Evolutionary conservation across 805 yeast genomes (phyloP).

Genomic region (Saturnispora quitensis): DNA sequence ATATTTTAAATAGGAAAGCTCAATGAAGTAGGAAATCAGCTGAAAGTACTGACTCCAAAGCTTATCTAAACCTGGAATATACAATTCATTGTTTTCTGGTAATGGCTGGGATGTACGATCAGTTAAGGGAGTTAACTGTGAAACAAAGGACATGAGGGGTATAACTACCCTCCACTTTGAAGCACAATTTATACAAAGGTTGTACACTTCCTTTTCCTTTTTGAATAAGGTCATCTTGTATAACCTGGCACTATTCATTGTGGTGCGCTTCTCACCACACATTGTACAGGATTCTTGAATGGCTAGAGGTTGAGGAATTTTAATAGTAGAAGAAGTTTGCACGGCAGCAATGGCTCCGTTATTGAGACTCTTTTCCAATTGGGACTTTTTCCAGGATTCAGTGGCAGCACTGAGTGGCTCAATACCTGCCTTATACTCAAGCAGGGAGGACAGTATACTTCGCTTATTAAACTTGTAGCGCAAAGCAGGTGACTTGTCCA

Average conservation of each 20-base stretch:
- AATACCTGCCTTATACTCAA: constrained; percentile 72
- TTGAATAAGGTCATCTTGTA: constrained; percentile 38
- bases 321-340: neutral
- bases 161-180: constrained; percentile 72
- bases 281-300: constrained; percentile 67
- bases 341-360: neutral
- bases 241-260: constrained; percentile 65
- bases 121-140: constrained; percentile 5
- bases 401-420: constrained; percentile 84
- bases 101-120: neutral
- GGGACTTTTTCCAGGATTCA: constrained; percentile 48
- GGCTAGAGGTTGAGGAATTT: constrained; percentile 50
- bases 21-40: neutral
- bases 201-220: constrained; percentile 41
- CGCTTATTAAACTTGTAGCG: constrained; percentile 52
- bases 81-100: constrained; percentile 2
- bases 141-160: constrained; percentile 67
- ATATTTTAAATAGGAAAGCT: constrained; percentile 31
- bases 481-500: constrained; percentile 48
- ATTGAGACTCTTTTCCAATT: constrained; percentile 9
- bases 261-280: constrained; percentile 73
- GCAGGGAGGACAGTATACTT: constrained; percentile 52
- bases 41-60: constrained; percentile 6
- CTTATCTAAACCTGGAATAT: constrained; percentile 1
- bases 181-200: constrained; percentile 77